Evolutionary conservation across 306 rosid genomes (phyloP).

Genomic region (Cucurbita argyrosperma): DNA sequence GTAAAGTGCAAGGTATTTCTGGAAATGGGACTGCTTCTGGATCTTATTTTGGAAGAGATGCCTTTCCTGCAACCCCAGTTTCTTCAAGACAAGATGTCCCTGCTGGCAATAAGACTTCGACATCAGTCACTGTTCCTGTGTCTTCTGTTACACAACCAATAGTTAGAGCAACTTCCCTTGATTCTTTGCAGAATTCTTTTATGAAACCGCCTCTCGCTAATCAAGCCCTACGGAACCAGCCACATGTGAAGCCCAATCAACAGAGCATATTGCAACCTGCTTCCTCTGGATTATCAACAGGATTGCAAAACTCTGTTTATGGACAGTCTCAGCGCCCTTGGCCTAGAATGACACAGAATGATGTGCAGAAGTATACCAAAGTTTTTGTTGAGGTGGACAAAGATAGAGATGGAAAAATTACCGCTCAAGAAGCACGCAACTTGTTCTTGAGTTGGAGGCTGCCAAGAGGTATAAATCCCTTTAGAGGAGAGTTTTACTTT

Average conservation of each 20-base stretch:
- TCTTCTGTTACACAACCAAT: slow-evolving; percentile 39
- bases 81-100: slow-evolving; percentile 44
- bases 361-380: slow-evolving; percentile 77
- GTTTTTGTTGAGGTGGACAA: slow-evolving; percentile 87
- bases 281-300: slow-evolving; percentile 33
- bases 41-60: slow-evolving; percentile 58
- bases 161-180: slow-evolving; percentile 23
- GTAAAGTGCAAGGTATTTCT: slow-evolving; percentile 28
- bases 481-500: background rate
- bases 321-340: slow-evolving; percentile 52
- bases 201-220: slow-evolving; percentile 34
- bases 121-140: slow-evolving; percentile 38
- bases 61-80: slow-evolving; percentile 47
- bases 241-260: slow-evolving; percentile 36
- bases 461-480: slow-evolving; percentile 62
- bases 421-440: slow-evolving; percentile 87
- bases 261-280: slow-evolving; percentile 25
- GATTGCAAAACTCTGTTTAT: slow-evolving; percentile 41
- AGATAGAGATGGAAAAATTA: slow-evolving; percentile 92
- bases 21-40: slow-evolving; percentile 53
- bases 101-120: slow-evolving; percentile 20
- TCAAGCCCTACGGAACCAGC: slow-evolving; percentile 35
- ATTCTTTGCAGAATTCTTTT: slow-evolving; percentile 37
- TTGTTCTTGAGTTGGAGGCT: slow-evolving; percentile 88
- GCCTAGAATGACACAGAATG: slow-evolving; percentile 78